A percentile compares a stretch with the other conserved stretches of the same genome.
Conservation (phyloP, 202 grass and related monocot genomes). For the Saccharum hybrid region DNA sequence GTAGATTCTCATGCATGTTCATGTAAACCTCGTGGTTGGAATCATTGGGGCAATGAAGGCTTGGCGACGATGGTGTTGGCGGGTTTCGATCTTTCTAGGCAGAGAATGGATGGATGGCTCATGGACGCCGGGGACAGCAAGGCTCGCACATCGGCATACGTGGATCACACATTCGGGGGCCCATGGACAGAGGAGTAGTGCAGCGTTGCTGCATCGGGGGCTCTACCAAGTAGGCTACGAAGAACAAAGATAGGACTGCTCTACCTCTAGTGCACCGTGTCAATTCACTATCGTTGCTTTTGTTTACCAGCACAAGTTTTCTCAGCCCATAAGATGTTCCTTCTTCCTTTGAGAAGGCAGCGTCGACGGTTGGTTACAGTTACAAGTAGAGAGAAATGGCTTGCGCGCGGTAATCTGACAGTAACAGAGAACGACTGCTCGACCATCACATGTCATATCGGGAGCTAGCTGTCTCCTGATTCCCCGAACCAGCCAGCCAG, state of each 20-base stretch:
- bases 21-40: background rate
- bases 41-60: conserved; percentile 34
- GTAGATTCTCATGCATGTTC: background rate
- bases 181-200: background rate
- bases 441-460: background rate
- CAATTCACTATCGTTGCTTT: background rate
- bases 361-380: background rate
- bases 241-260: background rate
- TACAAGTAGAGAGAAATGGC: background rate
- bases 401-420: background rate
- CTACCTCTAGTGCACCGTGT: background rate
- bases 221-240: background rate
- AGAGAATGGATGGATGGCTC: conserved; percentile 25
- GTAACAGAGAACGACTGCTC: background rate
- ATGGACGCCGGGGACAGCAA: background rate
- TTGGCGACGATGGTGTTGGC: background rate
- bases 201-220: background rate
- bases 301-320: background rate
- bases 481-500: background rate
- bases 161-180: conserved; percentile 1
- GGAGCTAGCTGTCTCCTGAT: background rate
- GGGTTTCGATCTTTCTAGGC: conserved; percentile 6
- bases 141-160: background rate
- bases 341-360: background rate
- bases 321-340: background rate